Evolutionary conservation across 345 rosid species (phyloP), one percentile per base, ranked within the genome.

Genomic region (Physaria fendleri): DNA sequence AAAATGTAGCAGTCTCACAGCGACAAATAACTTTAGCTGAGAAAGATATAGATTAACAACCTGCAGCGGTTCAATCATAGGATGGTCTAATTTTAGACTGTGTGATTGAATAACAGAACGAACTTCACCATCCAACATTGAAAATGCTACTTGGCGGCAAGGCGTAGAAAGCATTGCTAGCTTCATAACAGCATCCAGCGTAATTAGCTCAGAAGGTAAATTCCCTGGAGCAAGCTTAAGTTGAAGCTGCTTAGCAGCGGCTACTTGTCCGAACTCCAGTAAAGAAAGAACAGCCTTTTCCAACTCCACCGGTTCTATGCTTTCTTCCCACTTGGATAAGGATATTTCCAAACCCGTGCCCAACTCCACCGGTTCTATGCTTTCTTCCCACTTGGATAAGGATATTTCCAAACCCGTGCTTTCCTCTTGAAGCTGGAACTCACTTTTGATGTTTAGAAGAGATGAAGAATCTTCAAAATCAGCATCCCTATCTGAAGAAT

Each of bases 221-320:
- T 80, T 71, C 41, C 71, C 83, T 27, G 96, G 95, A 59, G 97
- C 81, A 55, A 89, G 82, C 78, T 89, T 93, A 67, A 82, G 77
- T 51, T 93, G 99, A 48, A 93, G 96, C 76, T 93, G 95, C 80
- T 89, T 93, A 43, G 97, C 89, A 69, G 99, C 99, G 56, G 86
- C 62, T 67, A 83, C 81, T 76, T 89, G 97, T 71, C 97, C 99
- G 74, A 89, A 87, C 79, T 93, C 99, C 72, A 93, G 69, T 27
- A 93, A 75, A 49, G 90, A 87, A 28, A 93, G 85, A 70, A 89
- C 97, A 49, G 97, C 99, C 56, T 90, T 85, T 78, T 93, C 97
- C 74, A 85, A 71, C 73, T 89, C 99, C 25, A 76, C 94, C 38
- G 85, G 81, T 61, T 82, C 95, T 64, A 93, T 77, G 68, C 85